Percentiles rank a stretch among this genome's conserved stretches.
Evolutionary conservation across 495 filamentous ascomycete species (phyloP).

Genomic region (Delitschia confertaspora): DNA sequence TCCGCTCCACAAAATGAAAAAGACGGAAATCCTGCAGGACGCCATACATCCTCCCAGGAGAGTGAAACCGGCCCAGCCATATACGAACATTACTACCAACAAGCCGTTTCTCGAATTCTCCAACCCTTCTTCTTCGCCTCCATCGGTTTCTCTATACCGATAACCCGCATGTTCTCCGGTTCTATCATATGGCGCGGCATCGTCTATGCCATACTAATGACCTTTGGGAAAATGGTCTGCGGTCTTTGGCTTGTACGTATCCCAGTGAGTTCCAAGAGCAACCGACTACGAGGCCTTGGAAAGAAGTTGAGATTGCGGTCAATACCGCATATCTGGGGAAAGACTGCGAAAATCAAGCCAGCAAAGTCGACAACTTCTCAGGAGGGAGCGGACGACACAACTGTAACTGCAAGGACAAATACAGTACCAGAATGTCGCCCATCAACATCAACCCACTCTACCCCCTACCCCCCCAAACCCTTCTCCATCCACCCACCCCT

Average conservation of each 20-base stretch:
- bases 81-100: conserved; percentile 50
- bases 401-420: background rate
- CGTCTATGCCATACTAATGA: conserved; percentile 64
- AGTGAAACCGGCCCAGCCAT: conserved; percentile 32
- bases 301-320: conserved; percentile 6
- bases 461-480: conserved; percentile 34
- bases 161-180: conserved; percentile 57
- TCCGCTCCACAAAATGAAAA: background rate
- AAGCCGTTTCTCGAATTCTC: conserved; percentile 46
- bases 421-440: background rate
- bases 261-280: conserved; percentile 6
- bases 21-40: too few relatives aligned
- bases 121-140: conserved; percentile 74
- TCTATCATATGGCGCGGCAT: conserved; percentile 61
- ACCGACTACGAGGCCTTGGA: background rate
- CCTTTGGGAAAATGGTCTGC: conserved; percentile 52
- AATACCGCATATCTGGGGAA: conserved; percentile 23
- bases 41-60: background rate
- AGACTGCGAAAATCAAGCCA: background rate
- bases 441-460: background rate
- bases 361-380: background rate
- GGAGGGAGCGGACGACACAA: background rate
- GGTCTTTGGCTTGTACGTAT: conserved; percentile 57
- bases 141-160: conserved; percentile 72
- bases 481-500: conserved; percentile 51